Evolutionary conservation across 2,329 filamentous ascomycete genomes (phyloP).

Genomic region (Didymella lethalis): DNA sequence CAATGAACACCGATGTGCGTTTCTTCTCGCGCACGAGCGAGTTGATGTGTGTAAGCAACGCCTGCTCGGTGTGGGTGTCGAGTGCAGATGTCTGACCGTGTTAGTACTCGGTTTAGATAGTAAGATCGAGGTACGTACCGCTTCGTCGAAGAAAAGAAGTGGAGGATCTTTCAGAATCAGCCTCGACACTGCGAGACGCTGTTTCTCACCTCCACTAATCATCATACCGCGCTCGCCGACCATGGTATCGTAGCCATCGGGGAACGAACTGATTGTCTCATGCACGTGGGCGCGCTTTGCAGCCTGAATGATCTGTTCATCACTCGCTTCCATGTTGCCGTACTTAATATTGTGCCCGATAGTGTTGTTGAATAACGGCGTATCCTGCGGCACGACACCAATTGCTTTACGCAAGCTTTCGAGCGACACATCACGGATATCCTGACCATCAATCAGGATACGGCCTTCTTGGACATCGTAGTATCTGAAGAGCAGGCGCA

Average conservation of each 20-base stretch:
- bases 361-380: slow-evolving; percentile 94
- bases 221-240: slow-evolving; percentile 95
- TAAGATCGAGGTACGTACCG: slow-evolving; percentile 57
- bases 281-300: slow-evolving; percentile 86
- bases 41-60: slow-evolving; percentile 90
- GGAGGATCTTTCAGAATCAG: slow-evolving; percentile 89
- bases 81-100: slow-evolving; percentile 75
- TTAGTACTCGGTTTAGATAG: slow-evolving; percentile 4
- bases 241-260: slow-evolving; percentile 87
- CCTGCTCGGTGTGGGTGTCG: slow-evolving; percentile 92
- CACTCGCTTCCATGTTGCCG: slow-evolving; percentile 78
- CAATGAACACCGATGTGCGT: slow-evolving; percentile 92
- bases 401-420: slow-evolving; percentile 86
- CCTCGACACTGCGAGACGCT: slow-evolving; percentile 83
- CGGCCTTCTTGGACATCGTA: slow-evolving; percentile 88
- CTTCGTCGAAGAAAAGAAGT: slow-evolving; percentile 93
- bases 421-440: slow-evolving; percentile 81
- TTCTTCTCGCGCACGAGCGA: slow-evolving; percentile 86
- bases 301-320: slow-evolving; percentile 76
- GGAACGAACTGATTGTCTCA: slow-evolving; percentile 74
- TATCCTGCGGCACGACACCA: slow-evolving; percentile 96
- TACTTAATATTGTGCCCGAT: slow-evolving; percentile 97
- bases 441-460: slow-evolving; percentile 91
- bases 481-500: slow-evolving; percentile 90
- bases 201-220: slow-evolving; percentile 96